phyloP scores from a whole-genome alignment of 306 rosid species.

The Fragaria vesca region DNA sequence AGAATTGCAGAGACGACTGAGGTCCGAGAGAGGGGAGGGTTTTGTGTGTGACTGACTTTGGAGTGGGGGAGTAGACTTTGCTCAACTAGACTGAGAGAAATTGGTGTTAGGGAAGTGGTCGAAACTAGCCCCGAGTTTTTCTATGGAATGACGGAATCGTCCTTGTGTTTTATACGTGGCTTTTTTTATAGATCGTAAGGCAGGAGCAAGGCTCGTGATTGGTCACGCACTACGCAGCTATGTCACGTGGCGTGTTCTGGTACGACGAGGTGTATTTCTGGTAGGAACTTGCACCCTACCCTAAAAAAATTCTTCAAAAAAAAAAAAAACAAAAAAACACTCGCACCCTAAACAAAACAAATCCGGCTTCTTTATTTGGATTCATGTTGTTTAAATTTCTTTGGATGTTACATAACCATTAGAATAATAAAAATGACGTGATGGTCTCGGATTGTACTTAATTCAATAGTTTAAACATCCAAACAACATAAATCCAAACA shows the following conservation, averaged over 20 bases:
- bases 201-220: conserved; percentile 1
- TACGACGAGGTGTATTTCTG: background rate
- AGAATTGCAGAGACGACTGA: conserved; percentile 19
- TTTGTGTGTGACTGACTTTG: conserved; percentile 19
- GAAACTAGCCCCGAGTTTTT: background rate
- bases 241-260: conserved; percentile 20
- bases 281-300: too few relatives aligned
- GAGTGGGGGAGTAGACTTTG: conserved; percentile 22
- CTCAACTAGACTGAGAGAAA: background rate
- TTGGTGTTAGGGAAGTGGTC: background rate
- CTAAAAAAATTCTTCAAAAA: too few relatives aligned
- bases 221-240: background rate
- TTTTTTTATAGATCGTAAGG: background rate
- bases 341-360: background rate
- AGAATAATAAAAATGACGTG: too few relatives aligned
- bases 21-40: conserved; percentile 24
- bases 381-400: too few relatives aligned
- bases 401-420: too few relatives aligned
- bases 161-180: conserved; percentile 9
- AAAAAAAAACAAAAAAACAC: too few relatives aligned
- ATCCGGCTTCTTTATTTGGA: accelerated
- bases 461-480: too few relatives aligned
- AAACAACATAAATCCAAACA: accelerated
- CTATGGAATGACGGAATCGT: background rate
- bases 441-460: accelerated